Percentiles rank a stretch among this genome's conserved stretches.
Evolutionary conservation across 2,329 filamentous ascomycete species (phyloP).

Genomic region (Neophaeococcomyces mojaviensis): DNA sequence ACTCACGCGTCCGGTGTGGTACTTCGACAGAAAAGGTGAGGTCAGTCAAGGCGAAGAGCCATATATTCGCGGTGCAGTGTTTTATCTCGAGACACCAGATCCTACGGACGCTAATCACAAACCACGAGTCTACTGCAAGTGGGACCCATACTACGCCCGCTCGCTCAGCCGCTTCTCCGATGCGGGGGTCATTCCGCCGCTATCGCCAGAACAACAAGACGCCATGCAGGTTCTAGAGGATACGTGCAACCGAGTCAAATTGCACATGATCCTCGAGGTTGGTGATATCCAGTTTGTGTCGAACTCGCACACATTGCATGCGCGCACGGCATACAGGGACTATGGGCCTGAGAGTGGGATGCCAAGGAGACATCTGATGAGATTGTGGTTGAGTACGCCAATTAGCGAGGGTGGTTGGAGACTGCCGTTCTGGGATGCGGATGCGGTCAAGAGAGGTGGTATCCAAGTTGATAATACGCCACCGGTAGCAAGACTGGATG

Average conservation of each 20-base stretch:
- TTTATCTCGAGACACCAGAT: constrained; percentile 58
- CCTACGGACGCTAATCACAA: constrained; percentile 48
- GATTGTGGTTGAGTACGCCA: constrained; percentile 76
- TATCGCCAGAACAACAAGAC: constrained; percentile 61
- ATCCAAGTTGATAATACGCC: constrained; percentile 78
- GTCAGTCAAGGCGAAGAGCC: constrained; percentile 64
- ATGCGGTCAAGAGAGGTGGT: constrained; percentile 79
- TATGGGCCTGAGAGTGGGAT: constrained; percentile 43
- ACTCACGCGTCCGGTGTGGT: constrained; percentile 74
- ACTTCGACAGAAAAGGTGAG: constrained; percentile 88
- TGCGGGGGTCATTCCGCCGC: constrained; percentile 61
- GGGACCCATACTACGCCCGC: constrained; percentile 81
- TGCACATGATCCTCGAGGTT: constrained; percentile 81
- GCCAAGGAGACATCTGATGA: constrained; percentile 66
- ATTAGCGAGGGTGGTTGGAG: constrained; percentile 79
- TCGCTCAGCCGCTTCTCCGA: constrained; percentile 69
- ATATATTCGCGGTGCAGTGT: constrained; percentile 63
- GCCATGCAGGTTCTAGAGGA: constrained; percentile 66
- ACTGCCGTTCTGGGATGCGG: constrained; percentile 71
- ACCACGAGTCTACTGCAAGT: constrained; percentile 67
- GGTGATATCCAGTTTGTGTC: constrained; percentile 83
- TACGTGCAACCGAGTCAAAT: constrained; percentile 62
- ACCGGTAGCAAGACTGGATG: constrained; percentile 68
- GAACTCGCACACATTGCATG: constrained; percentile 74
- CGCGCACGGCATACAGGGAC: constrained; percentile 71